Conservation (phyloP, 768 basidiomycete species). For the Kwoniella sp. region DNA sequence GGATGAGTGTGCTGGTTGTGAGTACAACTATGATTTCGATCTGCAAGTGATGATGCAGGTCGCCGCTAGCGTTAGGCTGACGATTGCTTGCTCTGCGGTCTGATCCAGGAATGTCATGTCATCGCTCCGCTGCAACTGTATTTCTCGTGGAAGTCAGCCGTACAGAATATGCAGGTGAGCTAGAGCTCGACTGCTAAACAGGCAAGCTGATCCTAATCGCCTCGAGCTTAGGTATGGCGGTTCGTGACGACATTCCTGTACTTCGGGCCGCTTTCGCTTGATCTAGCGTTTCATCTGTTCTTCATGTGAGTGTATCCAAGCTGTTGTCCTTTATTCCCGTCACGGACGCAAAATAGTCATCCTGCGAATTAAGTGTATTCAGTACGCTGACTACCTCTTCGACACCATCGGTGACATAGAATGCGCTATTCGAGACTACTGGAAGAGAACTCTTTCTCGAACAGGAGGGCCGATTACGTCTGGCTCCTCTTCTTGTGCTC, state of each 20-base stretch:
- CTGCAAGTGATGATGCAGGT: neutral
- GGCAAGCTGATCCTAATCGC: neutral
- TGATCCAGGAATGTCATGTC: constrained; percentile 79
- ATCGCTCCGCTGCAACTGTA: constrained; percentile 89
- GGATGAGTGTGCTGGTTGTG: constrained; percentile 83
- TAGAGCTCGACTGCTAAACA: constrained; percentile 1
- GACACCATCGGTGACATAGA: constrained; percentile 62
- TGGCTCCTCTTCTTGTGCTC: constrained; percentile 88
- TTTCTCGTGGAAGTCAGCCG: constrained; percentile 83
- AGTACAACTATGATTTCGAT: constrained; percentile 55
- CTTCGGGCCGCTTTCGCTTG: constrained; percentile 88
- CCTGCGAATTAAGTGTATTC: neutral
- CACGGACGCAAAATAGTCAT: neutral
- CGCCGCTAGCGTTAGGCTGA: neutral
- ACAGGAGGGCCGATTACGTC: constrained; percentile 88
- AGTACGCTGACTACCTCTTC: constrained; percentile 5
- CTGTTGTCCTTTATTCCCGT: no score
- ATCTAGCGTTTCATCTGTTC: constrained; percentile 95
- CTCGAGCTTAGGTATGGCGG: constrained; percentile 73
- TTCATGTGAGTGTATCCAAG: constrained; percentile 83
- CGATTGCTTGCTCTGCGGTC: neutral
- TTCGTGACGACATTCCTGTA: constrained; percentile 90
- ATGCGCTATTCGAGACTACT: constrained; percentile 97
- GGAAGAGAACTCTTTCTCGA: constrained; percentile 94
- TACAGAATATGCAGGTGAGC: constrained; percentile 76